Evolutionary conservation across 2,329 filamentous ascomycete species (phyloP).

Genomic region (Apiospora marii): DNA sequence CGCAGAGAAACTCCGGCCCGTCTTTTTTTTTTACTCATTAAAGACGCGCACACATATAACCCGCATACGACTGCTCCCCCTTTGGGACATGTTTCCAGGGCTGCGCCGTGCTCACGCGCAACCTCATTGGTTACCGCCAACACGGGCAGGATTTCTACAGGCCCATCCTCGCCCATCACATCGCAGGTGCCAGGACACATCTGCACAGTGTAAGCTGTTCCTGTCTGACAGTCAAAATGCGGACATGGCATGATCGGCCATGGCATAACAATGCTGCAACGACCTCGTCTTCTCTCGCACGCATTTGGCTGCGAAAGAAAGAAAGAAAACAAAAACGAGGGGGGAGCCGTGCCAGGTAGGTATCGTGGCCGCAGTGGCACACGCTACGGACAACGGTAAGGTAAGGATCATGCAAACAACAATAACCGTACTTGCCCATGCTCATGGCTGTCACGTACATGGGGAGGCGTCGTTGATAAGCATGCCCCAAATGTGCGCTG

Average conservation of each 20-base stretch:
- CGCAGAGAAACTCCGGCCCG: slow-evolving; percentile 13
- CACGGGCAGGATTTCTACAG: slow-evolving; percentile 9
- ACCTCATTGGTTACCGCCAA: slow-evolving; percentile 10
- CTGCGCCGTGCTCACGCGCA: not conserved
- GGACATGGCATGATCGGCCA: slow-evolving; percentile 7
- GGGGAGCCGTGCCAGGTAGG: not conserved
- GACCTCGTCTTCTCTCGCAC: not conserved
- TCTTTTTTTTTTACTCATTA: slow-evolving; percentile 16
- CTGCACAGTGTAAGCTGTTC: slow-evolving; percentile 5
- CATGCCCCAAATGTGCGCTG: not conserved
- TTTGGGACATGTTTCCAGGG: slow-evolving; percentile 10
- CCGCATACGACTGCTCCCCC: not conserved
- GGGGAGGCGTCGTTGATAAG: not conserved
- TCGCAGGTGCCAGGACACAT: not conserved
- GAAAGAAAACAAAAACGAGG: no score
- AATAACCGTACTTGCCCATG: not conserved
- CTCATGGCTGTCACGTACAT: slow-evolving; percentile 7
- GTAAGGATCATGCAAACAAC: slow-evolving; percentile 1
- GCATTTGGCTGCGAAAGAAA: not conserved
- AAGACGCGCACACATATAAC: slow-evolving; percentile 14
- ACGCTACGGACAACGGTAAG: not conserved
- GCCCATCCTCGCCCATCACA: not conserved
- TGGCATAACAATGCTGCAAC: slow-evolving; percentile 3
- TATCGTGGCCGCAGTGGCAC: not conserved
- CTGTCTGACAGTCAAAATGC: not conserved